Evolutionary conservation across 768 basidiomycete species (phyloP).

Genomic region (Lactarius vividus): DNA sequence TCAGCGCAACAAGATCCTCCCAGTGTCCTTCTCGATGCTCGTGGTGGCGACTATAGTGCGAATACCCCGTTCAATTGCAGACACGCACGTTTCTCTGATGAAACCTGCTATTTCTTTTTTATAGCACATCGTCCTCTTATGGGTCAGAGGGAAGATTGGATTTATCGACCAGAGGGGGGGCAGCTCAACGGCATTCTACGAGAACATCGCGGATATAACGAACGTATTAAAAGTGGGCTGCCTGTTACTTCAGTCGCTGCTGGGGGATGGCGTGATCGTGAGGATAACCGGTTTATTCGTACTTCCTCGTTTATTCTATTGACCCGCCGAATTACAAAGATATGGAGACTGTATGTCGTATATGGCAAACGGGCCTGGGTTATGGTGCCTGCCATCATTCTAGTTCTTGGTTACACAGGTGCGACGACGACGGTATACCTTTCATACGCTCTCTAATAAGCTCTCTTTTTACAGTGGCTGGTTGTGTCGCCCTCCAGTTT

Average conservation of each 20-base stretch:
- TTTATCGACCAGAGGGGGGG: background rate
- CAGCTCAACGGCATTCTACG: background rate
- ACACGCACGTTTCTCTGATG: background rate
- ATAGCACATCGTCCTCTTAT: background rate
- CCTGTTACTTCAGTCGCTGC: background rate
- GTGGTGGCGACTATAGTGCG: background rate
- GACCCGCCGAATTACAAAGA: background rate
- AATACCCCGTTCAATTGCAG: background rate
- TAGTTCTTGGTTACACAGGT: background rate
- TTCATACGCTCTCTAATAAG: background rate
- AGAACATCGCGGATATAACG: background rate
- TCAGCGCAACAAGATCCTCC: constrained; percentile 1
- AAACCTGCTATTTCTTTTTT: background rate
- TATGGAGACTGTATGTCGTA: constrained; percentile 2
- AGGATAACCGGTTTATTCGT: background rate
- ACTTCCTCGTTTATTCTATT: background rate
- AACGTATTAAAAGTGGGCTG: background rate
- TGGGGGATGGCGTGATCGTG: constrained; percentile 4
- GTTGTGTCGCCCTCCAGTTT: background rate
- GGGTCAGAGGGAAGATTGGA: background rate
- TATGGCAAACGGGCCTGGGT: background rate
- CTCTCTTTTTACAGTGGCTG: background rate
- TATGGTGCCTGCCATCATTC: background rate
- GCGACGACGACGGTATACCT: background rate
- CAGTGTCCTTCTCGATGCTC: constrained; percentile 1